Percentiles rank a stretch among this genome's conserved stretches.
Conservation (phyloP, 371 early-diverging fungal species). For the Mortierella sp. region DNA sequence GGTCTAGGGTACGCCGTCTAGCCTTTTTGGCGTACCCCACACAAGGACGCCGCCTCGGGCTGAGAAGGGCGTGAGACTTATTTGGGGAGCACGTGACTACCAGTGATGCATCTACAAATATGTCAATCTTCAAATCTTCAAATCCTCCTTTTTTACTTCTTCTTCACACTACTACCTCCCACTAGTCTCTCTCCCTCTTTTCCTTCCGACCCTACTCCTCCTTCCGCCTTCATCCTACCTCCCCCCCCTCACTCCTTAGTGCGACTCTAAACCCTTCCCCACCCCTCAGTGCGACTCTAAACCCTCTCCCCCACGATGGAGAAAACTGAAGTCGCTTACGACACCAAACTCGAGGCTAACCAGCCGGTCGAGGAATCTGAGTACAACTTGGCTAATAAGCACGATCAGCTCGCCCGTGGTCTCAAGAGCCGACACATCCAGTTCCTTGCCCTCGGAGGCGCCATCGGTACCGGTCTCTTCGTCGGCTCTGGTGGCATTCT, state of each 20-base stretch:
- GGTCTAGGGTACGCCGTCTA: slow-evolving; percentile 2
- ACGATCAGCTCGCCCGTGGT: slow-evolving; percentile 63
- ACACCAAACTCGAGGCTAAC: slow-evolving; percentile 26
- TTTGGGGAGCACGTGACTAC: neutral
- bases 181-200: neutral
- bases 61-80: neutral
- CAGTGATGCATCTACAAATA: neutral
- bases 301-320: slow-evolving; percentile 21
- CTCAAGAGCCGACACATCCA: slow-evolving; percentile 78
- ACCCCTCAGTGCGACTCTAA: slow-evolving; percentile 11
- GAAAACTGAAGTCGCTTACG: slow-evolving; percentile 16
- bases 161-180: neutral
- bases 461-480: slow-evolving; percentile 87
- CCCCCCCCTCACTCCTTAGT: neutral
- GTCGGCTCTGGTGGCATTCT: slow-evolving; percentile 85
- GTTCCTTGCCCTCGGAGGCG: slow-evolving; percentile 86
- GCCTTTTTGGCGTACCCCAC: slow-evolving; percentile 4
- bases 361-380: slow-evolving; percentile 23
- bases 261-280: slow-evolving; percentile 11
- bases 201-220: neutral
- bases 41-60: neutral
- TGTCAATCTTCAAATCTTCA: neutral
- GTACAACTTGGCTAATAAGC: slow-evolving; percentile 36
- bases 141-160: neutral
- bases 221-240: neutral